Evolutionary conservation across 163 green algal genomes (phyloP).

Genomic region (Scenedesmus sp.): DNA sequence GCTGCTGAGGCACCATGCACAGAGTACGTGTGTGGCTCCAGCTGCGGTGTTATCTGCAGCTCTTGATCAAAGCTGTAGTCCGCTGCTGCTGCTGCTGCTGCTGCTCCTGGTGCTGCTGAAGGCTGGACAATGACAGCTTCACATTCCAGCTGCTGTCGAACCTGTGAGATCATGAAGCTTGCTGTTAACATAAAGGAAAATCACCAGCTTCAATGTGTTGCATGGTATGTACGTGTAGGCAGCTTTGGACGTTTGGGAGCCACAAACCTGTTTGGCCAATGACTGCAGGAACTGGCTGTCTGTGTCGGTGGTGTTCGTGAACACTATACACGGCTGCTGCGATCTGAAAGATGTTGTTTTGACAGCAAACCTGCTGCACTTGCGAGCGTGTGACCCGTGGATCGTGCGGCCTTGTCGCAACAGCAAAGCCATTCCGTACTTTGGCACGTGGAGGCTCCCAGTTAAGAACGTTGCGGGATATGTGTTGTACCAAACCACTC

Average conservation of each 20-base stretch:
- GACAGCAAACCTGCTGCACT: not conserved
- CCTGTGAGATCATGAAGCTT: not conserved
- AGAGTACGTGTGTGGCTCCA: not conserved
- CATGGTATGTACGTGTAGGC: not conserved
- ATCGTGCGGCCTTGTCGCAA: not conserved
- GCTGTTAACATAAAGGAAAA: not conserved
- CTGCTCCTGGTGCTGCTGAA: not conserved
- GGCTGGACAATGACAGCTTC: conserved; percentile 22
- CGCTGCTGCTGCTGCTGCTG: not conserved
- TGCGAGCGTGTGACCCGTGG: not conserved
- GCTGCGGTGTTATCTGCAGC: conserved; percentile 16
- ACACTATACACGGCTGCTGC: conserved; percentile 7
- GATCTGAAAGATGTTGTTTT: not conserved
- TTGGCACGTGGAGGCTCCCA: no score
- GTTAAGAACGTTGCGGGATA: no score
- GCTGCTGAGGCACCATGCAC: conserved; percentile 11
- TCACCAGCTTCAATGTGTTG: not conserved
- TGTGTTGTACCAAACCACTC: no score
- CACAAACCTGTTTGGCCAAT: conserved; percentile 4
- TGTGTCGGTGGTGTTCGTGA: conserved; percentile 11
- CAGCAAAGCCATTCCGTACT: not conserved
- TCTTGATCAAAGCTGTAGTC: not conserved
- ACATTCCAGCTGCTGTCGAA: not conserved
- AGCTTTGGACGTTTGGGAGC: not conserved
- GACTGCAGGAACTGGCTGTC: not conserved